Conservation (phyloP, 2,329 filamentous ascomycete species). For the Rhynchosporium secalis region DNA sequence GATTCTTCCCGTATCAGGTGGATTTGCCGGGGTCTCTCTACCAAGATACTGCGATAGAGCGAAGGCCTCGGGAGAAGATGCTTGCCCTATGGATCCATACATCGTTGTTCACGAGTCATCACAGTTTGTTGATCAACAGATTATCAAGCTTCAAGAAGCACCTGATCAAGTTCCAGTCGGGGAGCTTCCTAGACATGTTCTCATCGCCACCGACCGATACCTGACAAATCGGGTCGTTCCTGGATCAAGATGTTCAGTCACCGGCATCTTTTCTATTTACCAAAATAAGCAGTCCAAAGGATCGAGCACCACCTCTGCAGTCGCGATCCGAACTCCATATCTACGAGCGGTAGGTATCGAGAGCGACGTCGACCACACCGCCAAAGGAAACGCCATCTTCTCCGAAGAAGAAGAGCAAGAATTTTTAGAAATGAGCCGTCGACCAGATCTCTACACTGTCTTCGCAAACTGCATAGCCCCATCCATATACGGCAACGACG, state of each 20-base stretch:
- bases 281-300: constrained; percentile 86
- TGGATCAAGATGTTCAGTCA: constrained; percentile 89
- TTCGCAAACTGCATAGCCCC: constrained; percentile 93
- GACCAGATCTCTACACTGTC: constrained; percentile 87
- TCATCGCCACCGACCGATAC: constrained; percentile 95
- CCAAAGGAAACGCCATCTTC: constrained; percentile 81
- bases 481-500: constrained; percentile 91
- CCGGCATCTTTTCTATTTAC: constrained; percentile 98
- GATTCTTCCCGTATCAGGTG: constrained; percentile 72
- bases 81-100: constrained; percentile 92
- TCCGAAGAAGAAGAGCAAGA: constrained; percentile 97
- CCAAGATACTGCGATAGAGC: constrained; percentile 74
- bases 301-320: constrained; percentile 71
- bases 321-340: constrained; percentile 94
- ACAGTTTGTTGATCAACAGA: constrained; percentile 94
- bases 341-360: constrained; percentile 90
- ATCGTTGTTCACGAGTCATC: constrained; percentile 94
- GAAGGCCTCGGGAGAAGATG: constrained; percentile 67
- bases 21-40: constrained; percentile 83
- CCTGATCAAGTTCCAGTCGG: constrained; percentile 97
- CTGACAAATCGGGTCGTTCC: constrained; percentile 94
- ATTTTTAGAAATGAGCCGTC: constrained; percentile 84
- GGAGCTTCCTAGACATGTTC: constrained; percentile 89
- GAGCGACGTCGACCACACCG: constrained; percentile 84
- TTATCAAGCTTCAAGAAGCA: constrained; percentile 96